These are phyloP conservation scores for Lactuca sativa DNA, from an alignment of 129 eudicot genomes.

Conservation along the genomic window DNA sequence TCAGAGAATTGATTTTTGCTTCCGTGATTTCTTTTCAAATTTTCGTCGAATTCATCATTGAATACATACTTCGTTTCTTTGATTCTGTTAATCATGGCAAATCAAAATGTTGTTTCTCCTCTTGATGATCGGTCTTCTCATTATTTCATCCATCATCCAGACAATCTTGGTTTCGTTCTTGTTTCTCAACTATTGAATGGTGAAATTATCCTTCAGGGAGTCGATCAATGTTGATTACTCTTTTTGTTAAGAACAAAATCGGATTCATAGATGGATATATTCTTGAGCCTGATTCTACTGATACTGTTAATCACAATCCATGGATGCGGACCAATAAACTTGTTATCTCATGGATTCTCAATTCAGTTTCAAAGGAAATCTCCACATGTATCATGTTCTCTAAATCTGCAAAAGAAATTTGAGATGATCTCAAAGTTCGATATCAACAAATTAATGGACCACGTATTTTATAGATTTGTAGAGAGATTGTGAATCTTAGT, in stretches of 20 bases:
- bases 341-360: constrained; percentile 6
- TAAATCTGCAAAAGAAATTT: neutral
- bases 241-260: neutral
- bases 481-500: neutral
- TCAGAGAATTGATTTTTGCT: neutral
- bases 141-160: too few species aligned
- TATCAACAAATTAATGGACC: neutral
- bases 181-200: too few species aligned
- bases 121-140: too few species aligned
- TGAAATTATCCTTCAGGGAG: neutral
- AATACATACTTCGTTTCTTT: too few species aligned
- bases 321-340: neutral
- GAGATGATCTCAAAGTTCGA: neutral
- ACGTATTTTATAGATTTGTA: neutral
- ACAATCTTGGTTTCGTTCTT: too few species aligned
- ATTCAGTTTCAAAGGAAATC: neutral
- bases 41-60: too few species aligned
- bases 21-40: neutral
- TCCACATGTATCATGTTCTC: neutral
- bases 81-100: too few species aligned
- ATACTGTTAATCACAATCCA: neutral
- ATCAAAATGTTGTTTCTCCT: too few species aligned
- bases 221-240: neutral
- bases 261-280: neutral
- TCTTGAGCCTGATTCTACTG: neutral